Conservation (phyloP, 129 eudicot genomes). For the Flaveria sonorensis region DNA sequence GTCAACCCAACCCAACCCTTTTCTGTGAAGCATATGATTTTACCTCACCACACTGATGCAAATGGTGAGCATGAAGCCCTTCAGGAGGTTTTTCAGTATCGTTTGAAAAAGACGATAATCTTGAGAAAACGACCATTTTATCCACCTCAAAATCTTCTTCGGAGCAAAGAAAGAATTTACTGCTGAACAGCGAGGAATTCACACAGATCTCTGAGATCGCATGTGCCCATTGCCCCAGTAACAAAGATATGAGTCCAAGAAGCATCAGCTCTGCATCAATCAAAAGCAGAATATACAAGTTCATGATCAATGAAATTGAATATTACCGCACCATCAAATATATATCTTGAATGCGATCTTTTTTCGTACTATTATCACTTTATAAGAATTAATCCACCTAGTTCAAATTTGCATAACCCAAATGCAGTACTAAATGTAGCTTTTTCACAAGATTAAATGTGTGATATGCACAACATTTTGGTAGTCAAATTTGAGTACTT, state of each 20-base stretch:
- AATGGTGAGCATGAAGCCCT: slow-evolving; percentile 45
- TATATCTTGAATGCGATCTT: background rate
- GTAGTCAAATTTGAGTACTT: slow-evolving; percentile 10
- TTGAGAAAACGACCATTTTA: slow-evolving; percentile 31
- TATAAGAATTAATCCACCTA: slow-evolving; percentile 9
- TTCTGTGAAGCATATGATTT: slow-evolving; percentile 17
- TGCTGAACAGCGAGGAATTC: slow-evolving; percentile 86
- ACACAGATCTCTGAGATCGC: slow-evolving; percentile 93
- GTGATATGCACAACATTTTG: background rate
- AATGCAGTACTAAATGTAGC: background rate
- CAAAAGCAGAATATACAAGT: background rate
- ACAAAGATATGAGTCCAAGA: slow-evolving; percentile 94
- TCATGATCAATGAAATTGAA: background rate
- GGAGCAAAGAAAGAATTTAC: slow-evolving; percentile 78
- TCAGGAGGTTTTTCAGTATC: slow-evolving; percentile 61
- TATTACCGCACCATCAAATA: background rate
- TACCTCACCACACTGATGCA: slow-evolving; percentile 80
- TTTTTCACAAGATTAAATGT: background rate
- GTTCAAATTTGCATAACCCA: background rate
- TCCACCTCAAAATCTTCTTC: slow-evolving; percentile 55
- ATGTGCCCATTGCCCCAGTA: slow-evolving; percentile 92
- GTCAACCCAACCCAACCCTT: slow-evolving; percentile 6
- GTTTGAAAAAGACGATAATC: slow-evolving; percentile 41
- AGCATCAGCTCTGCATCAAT: slow-evolving; percentile 81
- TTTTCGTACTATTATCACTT: background rate